Conservation (phyloP, 345 rosid species). For the Eucalyptus marginata region DNA sequence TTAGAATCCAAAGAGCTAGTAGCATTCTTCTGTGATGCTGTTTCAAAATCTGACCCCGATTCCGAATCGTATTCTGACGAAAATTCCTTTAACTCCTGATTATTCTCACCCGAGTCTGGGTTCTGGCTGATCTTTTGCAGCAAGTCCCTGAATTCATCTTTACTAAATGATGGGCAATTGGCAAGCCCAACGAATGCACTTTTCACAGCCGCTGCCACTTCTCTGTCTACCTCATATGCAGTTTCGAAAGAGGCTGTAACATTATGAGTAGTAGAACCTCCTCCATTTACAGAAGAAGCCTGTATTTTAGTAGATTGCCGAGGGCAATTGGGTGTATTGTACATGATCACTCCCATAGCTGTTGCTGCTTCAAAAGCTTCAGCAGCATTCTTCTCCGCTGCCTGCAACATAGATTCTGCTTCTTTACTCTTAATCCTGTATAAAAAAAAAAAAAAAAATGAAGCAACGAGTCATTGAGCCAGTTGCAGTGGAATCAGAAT, state of each 20-base stretch:
- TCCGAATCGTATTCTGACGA: slow-evolving; percentile 53
- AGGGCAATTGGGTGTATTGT: slow-evolving; percentile 61
- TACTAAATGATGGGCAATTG: slow-evolving; percentile 34
- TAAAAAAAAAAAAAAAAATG: background rate
- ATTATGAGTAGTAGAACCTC: slow-evolving; percentile 54
- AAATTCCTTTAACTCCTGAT: slow-evolving; percentile 32
- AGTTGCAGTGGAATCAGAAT: background rate
- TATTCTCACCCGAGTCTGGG: slow-evolving; percentile 33
- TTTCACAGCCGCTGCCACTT: slow-evolving; percentile 89
- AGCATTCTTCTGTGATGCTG: slow-evolving; percentile 9
- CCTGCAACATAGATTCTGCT: slow-evolving; percentile 47
- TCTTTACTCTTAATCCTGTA: slow-evolving; percentile 64
- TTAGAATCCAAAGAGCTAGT: slow-evolving; percentile 11
- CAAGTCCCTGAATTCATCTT: slow-evolving; percentile 62
- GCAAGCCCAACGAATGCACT: slow-evolving; percentile 63
- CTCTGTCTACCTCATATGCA: slow-evolving; percentile 86
- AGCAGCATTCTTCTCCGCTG: slow-evolving; percentile 66
- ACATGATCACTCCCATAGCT: slow-evolving; percentile 80
- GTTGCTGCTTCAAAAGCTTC: slow-evolving; percentile 87
- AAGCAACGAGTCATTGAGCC: background rate
- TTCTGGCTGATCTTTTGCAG: slow-evolving; percentile 67
- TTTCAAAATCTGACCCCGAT: slow-evolving; percentile 36
- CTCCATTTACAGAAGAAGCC: slow-evolving; percentile 32
- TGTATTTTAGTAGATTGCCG: slow-evolving; percentile 37
- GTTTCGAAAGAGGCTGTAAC: slow-evolving; percentile 84